Evolutionary conservation across 306 rosid species (phyloP), one percentile per base, ranked within the genome.

Genomic region (Mimosa pudica): DNA sequence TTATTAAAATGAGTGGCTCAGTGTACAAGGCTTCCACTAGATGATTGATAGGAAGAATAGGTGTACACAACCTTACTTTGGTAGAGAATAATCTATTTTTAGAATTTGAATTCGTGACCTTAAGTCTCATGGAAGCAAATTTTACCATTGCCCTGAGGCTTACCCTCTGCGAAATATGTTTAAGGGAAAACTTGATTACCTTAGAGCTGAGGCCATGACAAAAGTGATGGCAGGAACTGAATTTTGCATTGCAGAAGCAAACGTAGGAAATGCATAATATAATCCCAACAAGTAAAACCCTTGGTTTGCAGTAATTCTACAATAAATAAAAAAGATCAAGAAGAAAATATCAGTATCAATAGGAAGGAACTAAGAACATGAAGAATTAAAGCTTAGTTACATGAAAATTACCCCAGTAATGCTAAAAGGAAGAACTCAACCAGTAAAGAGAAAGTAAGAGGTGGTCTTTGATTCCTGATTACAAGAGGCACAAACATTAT

Each of bases 231-330:
- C 92, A 35, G 90, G 92, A 71, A 91, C 93, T 36, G 89, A 91
- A 76, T 89, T 91, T 82, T 91, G 93, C 90, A 88, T 88, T 66
- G 96, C 96, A 82, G 90, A 91, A 83, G 96, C 92, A 84, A 91
- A 89, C 45, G 92, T 89, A 60, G 93, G 96, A 80, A 90, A 86
- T 82, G 90, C 89, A 84, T 86, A 88, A 69, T 89, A 87, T 58
- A 91, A 49, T 42, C 93, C 96, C 81, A 91, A 82, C 82, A 89
- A 85, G 82, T 91, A 91, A 77, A 89, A 91, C 16, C 92, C 93
- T 80, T 91, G 90, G 73, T 89, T 91, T 83, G 93, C 93, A n/a
- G 96, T 89, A 67, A 88, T 86, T 42, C 93, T 91, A 48, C 7
- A 69, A 16, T 74, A 72, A 17, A 2, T 13, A 0, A 72, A 16